Conservation (phyloP, 768 basidiomycete genomes). For the Tulasnella sp. region DNA sequence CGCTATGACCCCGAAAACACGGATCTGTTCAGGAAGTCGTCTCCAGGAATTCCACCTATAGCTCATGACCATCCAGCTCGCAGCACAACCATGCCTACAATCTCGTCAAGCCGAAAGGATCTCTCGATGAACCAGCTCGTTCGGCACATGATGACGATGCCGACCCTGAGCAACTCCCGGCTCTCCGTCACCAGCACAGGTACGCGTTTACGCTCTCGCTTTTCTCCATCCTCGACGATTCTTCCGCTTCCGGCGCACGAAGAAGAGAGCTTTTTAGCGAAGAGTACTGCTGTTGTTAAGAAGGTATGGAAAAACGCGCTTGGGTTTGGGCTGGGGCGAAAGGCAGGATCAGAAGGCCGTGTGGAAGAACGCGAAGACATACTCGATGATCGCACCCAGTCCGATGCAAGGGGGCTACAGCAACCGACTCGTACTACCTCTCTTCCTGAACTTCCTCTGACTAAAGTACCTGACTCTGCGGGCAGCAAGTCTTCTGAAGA, state of each 20-base stretch:
- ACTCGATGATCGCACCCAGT: too few relatives aligned
- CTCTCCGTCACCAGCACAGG: background rate
- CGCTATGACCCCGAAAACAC: background rate
- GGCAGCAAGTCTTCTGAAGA: background rate
- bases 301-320: slow-evolving; percentile 5
- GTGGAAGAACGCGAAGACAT: background rate
- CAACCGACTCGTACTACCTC: background rate
- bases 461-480: background rate
- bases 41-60: background rate
- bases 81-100: background rate
- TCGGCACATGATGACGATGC: background rate
- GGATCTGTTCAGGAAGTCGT: background rate
- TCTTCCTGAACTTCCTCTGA: background rate
- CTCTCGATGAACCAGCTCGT: background rate
- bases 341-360: background rate
- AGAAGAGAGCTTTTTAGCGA: background rate
- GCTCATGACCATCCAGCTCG: background rate
- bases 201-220: background rate
- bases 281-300: background rate
- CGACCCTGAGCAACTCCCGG: background rate
- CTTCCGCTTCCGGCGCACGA: background rate
- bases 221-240: background rate
- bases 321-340: background rate
- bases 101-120: background rate
- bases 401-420: background rate